Evolutionary conservation across 805 yeast genomes (phyloP).

Genomic region (Lipomyces spencermartinsiae): DNA sequence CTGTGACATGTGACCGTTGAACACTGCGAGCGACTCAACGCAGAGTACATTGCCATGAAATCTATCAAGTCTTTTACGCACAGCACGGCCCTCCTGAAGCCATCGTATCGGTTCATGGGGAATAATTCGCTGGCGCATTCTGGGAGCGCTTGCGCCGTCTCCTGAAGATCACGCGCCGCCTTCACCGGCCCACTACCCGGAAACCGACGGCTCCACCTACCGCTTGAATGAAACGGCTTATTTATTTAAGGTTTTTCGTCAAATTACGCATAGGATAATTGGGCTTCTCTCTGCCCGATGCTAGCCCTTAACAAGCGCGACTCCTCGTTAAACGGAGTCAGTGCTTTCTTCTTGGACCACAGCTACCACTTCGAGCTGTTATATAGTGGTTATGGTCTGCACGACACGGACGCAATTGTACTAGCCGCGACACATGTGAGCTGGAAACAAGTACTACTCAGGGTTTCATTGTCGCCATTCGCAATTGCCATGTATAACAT

Average conservation of each 20-base stretch:
- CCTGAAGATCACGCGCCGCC: background rate
- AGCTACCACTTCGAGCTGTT: background rate
- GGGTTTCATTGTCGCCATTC: no score
- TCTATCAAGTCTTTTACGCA: background rate
- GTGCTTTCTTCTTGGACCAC: background rate
- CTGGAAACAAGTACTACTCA: no score
- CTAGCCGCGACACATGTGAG: no score
- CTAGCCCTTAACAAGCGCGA: background rate
- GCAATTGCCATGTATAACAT: no score
- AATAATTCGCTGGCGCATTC: background rate
- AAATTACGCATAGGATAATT: background rate
- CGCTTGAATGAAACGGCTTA: constrained; percentile 10
- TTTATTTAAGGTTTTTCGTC: background rate
- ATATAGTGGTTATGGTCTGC: no score
- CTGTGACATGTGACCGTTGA: background rate
- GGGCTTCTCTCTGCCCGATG: constrained; percentile 3
- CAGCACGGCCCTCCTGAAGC: background rate
- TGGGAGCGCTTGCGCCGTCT: background rate
- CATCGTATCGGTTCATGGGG: background rate
- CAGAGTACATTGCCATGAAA: background rate
- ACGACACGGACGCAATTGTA: no score
- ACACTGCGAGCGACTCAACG: background rate
- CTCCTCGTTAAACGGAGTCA: background rate
- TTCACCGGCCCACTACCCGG: constrained; percentile 5
- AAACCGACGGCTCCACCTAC: constrained; percentile 16